Conservation (phyloP, 2,329 filamentous ascomycete genomes). For the Scleromitrula shiraiana region DNA sequence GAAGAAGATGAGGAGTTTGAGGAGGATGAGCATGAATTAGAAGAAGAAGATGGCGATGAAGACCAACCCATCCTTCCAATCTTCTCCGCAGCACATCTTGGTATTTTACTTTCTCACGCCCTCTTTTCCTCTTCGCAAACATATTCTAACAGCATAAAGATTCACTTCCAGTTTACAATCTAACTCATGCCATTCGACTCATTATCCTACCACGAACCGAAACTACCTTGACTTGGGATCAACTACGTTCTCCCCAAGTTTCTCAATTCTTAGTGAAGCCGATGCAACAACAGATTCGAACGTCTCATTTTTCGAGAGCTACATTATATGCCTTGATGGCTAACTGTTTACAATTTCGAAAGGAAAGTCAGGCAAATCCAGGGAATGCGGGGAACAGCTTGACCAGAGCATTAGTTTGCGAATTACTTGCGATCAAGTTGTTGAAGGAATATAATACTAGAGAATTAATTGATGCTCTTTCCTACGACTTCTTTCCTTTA, state of each 20-base stretch:
- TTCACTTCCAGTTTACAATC: constrained; percentile 77
- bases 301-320: constrained; percentile 75
- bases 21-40: constrained; percentile 34
- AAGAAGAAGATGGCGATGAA: constrained; percentile 31
- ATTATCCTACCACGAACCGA: constrained; percentile 80
- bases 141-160: constrained; percentile 44
- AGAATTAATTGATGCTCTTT: constrained; percentile 87
- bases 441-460: constrained; percentile 83
- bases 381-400: constrained; percentile 77
- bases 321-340: constrained; percentile 87
- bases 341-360: constrained; percentile 87
- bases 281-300: constrained; percentile 81
- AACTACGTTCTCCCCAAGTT: constrained; percentile 88
- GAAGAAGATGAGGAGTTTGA: constrained; percentile 27
- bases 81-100: constrained; percentile 71
- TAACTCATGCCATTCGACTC: constrained; percentile 83
- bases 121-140: constrained; percentile 1
- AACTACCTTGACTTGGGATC: constrained; percentile 89
- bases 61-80: constrained; percentile 59
- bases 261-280: constrained; percentile 94
- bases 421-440: constrained; percentile 81
- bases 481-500: constrained; percentile 89
- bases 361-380: constrained; percentile 74
- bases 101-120: constrained; percentile 35
- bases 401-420: constrained; percentile 81